Evolutionary conservation across 2,329 filamentous ascomycete species (phyloP).

Genomic region (Aspergillus quadricinctus): DNA sequence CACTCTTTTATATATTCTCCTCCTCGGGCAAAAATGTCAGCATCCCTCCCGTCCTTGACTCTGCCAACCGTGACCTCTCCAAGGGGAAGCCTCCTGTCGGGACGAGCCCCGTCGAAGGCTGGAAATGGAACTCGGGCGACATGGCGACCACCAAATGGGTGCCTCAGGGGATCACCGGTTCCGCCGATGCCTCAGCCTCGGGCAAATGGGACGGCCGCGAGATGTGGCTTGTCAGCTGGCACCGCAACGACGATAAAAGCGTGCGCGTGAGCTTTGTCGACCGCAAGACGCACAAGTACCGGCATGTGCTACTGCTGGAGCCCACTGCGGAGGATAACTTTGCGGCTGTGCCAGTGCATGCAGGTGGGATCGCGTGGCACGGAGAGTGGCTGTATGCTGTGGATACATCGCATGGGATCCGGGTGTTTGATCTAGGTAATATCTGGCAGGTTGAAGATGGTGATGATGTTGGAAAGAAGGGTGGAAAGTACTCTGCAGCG

Average conservation of each 20-base stretch:
- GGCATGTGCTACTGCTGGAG: slow-evolving; percentile 35
- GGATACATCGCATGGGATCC: slow-evolving; percentile 31
- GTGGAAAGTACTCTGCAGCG: slow-evolving; percentile 27
- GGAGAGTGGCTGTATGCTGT: slow-evolving; percentile 33
- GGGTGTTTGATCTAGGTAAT: slow-evolving; percentile 34
- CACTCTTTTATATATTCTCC: slow-evolving; percentile 10
- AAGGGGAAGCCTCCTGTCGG: slow-evolving; percentile 1
- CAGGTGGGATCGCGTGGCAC: slow-evolving; percentile 37
- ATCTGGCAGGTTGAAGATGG: slow-evolving; percentile 33
- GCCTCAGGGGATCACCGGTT: slow-evolving; percentile 33
- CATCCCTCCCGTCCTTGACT: slow-evolving; percentile 13
- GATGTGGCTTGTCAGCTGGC: slow-evolving; percentile 34
- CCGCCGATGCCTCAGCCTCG: slow-evolving; percentile 26
- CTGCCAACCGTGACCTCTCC: slow-evolving; percentile 13
- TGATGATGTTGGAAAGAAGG: slow-evolving; percentile 29
- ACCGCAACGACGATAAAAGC: slow-evolving; percentile 23
- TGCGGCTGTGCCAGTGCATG: slow-evolving; percentile 28
- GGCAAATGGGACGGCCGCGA: slow-evolving; percentile 33
- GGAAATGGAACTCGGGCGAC: slow-evolving; percentile 26
- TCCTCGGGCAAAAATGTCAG: slow-evolving; percentile 8
- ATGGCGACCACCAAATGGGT: slow-evolving; percentile 30
- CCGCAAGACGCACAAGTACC: slow-evolving; percentile 25
- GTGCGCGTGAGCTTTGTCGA: slow-evolving; percentile 33
- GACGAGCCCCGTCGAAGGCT: slow-evolving; percentile 9
- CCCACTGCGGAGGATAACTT: slow-evolving; percentile 32